Evolutionary conservation across 768 basidiomycete species (phyloP), one percentile per base, ranked within the genome.

Genomic region (Rossbeevera mucosa): DNA sequence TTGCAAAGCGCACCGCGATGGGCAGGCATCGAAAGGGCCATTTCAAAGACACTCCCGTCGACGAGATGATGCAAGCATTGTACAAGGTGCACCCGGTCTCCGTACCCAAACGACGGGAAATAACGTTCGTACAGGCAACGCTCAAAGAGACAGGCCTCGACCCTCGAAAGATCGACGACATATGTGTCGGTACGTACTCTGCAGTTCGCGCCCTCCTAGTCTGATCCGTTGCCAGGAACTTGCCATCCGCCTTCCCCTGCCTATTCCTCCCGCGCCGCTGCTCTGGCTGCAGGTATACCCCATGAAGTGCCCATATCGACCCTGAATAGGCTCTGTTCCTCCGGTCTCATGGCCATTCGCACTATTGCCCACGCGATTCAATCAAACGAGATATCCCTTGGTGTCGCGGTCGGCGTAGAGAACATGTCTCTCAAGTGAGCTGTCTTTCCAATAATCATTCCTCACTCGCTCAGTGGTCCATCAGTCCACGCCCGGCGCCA

Each of bases 291-390:
- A 24, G 94, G 93, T 12, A 88, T 96, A 58, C 95, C 94, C 3
- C 78, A 86, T 50, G 74, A 85, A 56, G 85, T 92, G 13, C 88
- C 94, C n/a, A 79, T 97, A 56, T 88, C 88, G 20, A 87, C 89
- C 11, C 83, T 97, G 49, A 99, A 99, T 70, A 78, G 95, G 51
- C 80, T 98, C 46, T 99, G 95, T 70, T 90, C 93, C 2, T 94
- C 93, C 0, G 94, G 94, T 21, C 76, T 98, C 45, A 91, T 94
- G 81, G 87, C 95, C n/a, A 85, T 98, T 55, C 83, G 90, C 53
- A 83, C 77, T 64, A 88, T 98, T 46, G 92, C 94, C 16, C 87
- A 95, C 67, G 80, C 87, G 51, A 94, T 98, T 59, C 79, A 84
- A 55, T 71, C 83, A 7, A 88, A 89, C 21, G 91, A 97, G 63